Evolutionary conservation across 1,284 basidiomycete genomes (phyloP), one percentile per base, ranked within the genome.

Genomic region (Malassezia globosa): DNA sequence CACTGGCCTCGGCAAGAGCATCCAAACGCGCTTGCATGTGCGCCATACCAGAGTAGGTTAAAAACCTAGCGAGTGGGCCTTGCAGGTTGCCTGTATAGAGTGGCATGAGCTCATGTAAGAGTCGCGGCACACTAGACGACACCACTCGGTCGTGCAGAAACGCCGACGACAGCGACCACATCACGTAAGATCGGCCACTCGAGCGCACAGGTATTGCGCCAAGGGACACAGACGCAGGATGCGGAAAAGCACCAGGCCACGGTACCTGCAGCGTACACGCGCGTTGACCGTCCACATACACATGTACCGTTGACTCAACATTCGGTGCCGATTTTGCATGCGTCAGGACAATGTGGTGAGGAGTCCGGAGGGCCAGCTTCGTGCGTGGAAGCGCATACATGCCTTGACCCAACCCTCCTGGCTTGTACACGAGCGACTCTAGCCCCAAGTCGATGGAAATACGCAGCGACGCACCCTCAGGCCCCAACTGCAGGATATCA

Each of bases 41-140:
- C 8, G 65, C 59, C 35, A 58, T 61, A 6, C 54, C 61, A 0
- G 48, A 42, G 35, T 66, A 66, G 1, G 65, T 59, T 8, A 69
- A 45, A 45, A 67, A 69, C 6, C 60, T 55, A 13, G 61, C 60
- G 13, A 69, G 56, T 16, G 59, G 54, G 42, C 61, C 63, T 33
- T 69, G 66, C 18, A 58, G 44, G 21, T 64, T 65, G 27, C 63
- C 60, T 4, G 46, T 42, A 45, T 67, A 69, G 22, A 53, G 45
- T n/a, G 56, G 48, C 5, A 42, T 21, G 8, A 69, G 52, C 51
- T 61, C 56, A 37, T 51, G 41, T 1, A 69, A 51, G 2, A 69
- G 54, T 22, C 60, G 48, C 4, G 61, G 57, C 18, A 69, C 31
- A n/a, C 61, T 63, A 16, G 46, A 44, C 3, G 64, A 55, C 3